Conservation (phyloP, 345 rosid genomes). For the Arabidopsis thaliana region DNA sequence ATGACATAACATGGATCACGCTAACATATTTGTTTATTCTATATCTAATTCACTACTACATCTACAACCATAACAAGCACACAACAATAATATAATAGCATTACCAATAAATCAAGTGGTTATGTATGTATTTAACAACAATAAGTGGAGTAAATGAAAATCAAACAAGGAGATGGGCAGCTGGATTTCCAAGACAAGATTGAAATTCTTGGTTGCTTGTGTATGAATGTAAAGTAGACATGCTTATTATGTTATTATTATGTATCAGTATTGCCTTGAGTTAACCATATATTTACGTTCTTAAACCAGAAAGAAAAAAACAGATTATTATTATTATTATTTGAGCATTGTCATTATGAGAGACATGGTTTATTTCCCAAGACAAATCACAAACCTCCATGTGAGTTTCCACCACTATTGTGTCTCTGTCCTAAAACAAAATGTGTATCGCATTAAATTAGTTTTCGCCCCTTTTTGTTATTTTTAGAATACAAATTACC, state of each 20-base stretch:
- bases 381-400: slow-evolving; percentile 48
- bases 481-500: slow-evolving; percentile 33
- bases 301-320: slow-evolving; percentile 3
- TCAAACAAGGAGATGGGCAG: slow-evolving; percentile 29
- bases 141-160: slow-evolving; percentile 23
- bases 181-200: slow-evolving; percentile 41
- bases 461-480: slow-evolving; percentile 35
- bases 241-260: slow-evolving; percentile 37
- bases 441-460: slow-evolving; percentile 34
- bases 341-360: slow-evolving; percentile 42
- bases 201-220: slow-evolving; percentile 45
- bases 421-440: slow-evolving; percentile 28
- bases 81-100: slow-evolving; percentile 13
- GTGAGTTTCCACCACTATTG: slow-evolving; percentile 49
- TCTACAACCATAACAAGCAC: background rate
- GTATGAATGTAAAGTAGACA: slow-evolving; percentile 43
- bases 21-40: slow-evolving; percentile 36
- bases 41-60: background rate
- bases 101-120: slow-evolving; percentile 37
- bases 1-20: slow-evolving; percentile 45
- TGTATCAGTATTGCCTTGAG: slow-evolving; percentile 32
- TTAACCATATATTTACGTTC: slow-evolving; percentile 18
- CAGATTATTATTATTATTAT: slow-evolving; percentile 16
- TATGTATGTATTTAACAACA: slow-evolving; percentile 3
- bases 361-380: slow-evolving; percentile 48